Percentiles rank a stretch among this genome's conserved stretches.
Conservation (phyloP, 345 rosid genomes). For the Arabidopsis suecica region DNA sequence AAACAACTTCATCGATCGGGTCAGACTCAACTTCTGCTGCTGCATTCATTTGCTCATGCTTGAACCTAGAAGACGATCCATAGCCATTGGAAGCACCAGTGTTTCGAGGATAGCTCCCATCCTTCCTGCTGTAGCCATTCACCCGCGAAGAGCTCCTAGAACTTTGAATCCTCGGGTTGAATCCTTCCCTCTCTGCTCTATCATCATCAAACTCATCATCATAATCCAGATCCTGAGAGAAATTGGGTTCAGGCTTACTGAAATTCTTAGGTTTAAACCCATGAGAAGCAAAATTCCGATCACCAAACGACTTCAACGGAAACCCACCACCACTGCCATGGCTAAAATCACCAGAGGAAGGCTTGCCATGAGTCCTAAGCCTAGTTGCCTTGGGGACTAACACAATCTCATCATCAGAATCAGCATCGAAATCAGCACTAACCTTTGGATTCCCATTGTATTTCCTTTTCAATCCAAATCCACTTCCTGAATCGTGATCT, state of each 20-base stretch:
- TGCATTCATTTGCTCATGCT: conserved; percentile 42
- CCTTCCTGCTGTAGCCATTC: conserved; percentile 35
- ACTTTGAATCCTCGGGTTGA: conserved; percentile 35
- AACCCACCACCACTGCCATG: conserved; percentile 47
- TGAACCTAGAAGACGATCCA: conserved; percentile 49
- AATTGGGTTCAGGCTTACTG: conserved; percentile 44
- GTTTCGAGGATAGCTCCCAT: conserved; percentile 32
- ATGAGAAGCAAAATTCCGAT: conserved; percentile 46
- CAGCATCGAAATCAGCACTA: conserved; percentile 42
- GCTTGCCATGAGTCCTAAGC: conserved; percentile 40
- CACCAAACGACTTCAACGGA: conserved; percentile 60
- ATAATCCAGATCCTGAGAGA: conserved; percentile 41
- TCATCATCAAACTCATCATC: conserved; percentile 46
- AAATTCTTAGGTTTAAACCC: conserved; percentile 49
- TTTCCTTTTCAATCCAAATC: conserved; percentile 45
- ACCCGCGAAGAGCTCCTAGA: conserved; percentile 33
- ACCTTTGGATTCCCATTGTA: conserved; percentile 41
- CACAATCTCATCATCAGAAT: conserved; percentile 47
- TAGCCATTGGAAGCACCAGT: conserved; percentile 43
- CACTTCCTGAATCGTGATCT: conserved; percentile 47
- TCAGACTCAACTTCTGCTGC: conserved; percentile 49
- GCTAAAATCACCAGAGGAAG: conserved; percentile 39
- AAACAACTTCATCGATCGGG: conserved; percentile 60
- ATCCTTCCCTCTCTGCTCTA: conserved; percentile 44
- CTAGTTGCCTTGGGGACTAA: conserved; percentile 43